Evolutionary conservation across 768 basidiomycete genomes (phyloP).

Genomic region (Serendipita sp.): DNA sequence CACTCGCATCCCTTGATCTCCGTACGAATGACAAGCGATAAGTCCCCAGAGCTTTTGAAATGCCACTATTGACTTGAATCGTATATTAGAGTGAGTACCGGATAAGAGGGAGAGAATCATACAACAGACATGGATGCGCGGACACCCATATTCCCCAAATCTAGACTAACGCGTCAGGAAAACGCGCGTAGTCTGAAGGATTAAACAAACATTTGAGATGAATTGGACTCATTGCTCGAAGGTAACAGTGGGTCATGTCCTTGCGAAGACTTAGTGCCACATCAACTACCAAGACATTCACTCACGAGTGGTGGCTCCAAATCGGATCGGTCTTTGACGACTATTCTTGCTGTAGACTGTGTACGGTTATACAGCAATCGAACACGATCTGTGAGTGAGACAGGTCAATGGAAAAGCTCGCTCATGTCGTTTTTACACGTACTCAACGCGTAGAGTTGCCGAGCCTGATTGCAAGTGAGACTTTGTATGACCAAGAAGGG

Average conservation of each 20-base stretch:
- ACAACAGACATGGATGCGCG: conserved; percentile 78
- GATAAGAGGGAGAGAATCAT: conserved; percentile 17
- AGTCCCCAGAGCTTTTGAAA: conserved; percentile 72
- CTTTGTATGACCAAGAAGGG: neutral
- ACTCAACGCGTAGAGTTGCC: conserved; percentile 15
- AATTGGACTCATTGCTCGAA: conserved; percentile 80
- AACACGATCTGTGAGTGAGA: conserved; percentile 43
- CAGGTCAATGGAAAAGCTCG: neutral
- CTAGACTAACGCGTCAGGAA: conserved; percentile 20
- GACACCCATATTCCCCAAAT: conserved; percentile 68
- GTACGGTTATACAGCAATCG: conserved; percentile 59
- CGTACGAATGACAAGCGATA: conserved; percentile 65
- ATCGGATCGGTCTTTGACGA: conserved; percentile 46
- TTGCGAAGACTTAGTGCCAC: conserved; percentile 16
- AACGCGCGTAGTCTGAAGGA: neutral
- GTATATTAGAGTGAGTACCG: neutral
- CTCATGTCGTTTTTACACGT: neutral
- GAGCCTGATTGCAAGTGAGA: conserved; percentile 11
- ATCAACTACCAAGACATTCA: conserved; percentile 3
- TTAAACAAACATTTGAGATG: conserved; percentile 56
- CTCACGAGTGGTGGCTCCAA: conserved; percentile 48
- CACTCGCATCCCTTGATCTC: conserved; percentile 63
- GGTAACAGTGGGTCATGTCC: conserved; percentile 73
- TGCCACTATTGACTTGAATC: conserved; percentile 53
- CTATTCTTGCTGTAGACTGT: conserved; percentile 57